Percentiles rank a stretch among this genome's conserved stretches.
These are phyloP conservation scores for Leptoxyphium fumago DNA, from an alignment of 2,329 filamentous ascomycete species.

Conservation along the genomic window DNA sequence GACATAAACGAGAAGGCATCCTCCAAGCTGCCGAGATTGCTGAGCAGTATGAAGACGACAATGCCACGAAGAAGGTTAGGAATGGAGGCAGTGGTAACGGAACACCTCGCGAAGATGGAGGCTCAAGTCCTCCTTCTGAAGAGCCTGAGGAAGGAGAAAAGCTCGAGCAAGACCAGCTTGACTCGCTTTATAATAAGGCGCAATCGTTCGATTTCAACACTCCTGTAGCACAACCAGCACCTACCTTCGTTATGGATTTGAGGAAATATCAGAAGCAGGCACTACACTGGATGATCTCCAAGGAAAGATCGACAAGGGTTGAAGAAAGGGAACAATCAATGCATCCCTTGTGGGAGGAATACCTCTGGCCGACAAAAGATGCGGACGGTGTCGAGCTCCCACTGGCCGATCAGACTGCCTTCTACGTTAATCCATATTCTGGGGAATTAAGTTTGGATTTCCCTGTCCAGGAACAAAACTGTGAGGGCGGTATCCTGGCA, in stretches of 20 bases:
- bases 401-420: conserved; percentile 51
- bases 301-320: conserved; percentile 67
- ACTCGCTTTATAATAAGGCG: conserved; percentile 85
- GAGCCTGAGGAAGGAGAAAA: conserved; percentile 63
- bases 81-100: conserved; percentile 9
- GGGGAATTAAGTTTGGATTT: conserved; percentile 87
- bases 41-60: conserved; percentile 51
- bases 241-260: conserved; percentile 68
- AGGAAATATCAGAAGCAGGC: conserved; percentile 93
- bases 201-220: conserved; percentile 94
- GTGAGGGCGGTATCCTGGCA: conserved; percentile 79
- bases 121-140: conserved; percentile 43
- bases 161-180: conserved; percentile 87
- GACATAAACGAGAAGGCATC: conserved; percentile 68
- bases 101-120: conserved; percentile 24
- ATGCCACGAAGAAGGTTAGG: conserved; percentile 35
- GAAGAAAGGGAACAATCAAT: conserved; percentile 61
- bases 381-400: conserved; percentile 67
- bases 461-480: conserved; percentile 85
- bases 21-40: conserved; percentile 77
- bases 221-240: conserved; percentile 67
- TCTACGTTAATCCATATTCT: conserved; percentile 95
- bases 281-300: conserved; percentile 88
- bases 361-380: conserved; percentile 76
- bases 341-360: conserved; percentile 97